Evolutionary conservation across 2,329 filamentous ascomycete species (phyloP).

Genomic region (Fusarium sp.): DNA sequence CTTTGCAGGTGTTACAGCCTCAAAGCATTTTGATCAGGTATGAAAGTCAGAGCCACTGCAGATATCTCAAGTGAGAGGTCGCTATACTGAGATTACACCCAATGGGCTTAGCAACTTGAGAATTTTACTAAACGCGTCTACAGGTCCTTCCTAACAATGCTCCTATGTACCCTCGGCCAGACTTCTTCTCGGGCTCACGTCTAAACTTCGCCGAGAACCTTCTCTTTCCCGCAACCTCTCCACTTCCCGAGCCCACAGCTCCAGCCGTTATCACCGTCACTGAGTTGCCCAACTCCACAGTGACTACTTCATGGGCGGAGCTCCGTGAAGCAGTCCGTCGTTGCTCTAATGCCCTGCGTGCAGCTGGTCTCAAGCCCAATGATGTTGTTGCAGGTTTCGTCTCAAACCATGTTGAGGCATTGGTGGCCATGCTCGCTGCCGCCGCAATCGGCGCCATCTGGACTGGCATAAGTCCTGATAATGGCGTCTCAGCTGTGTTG

Average conservation of each 20-base stretch:
- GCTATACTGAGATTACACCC: neutral
- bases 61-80: constrained; percentile 21
- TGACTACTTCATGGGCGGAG: constrained; percentile 76
- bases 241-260: constrained; percentile 62
- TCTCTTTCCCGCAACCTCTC: constrained; percentile 73
- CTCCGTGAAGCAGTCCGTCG: constrained; percentile 80
- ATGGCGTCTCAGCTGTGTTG: constrained; percentile 88
- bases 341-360: constrained; percentile 77
- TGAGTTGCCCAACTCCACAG: constrained; percentile 72
- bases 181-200: constrained; percentile 82
- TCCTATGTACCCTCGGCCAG: constrained; percentile 85
- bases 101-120: neutral
- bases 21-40: constrained; percentile 70
- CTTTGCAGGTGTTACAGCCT: constrained; percentile 80
- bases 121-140: constrained; percentile 12
- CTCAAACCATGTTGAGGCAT: constrained; percentile 87
- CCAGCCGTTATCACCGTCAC: constrained; percentile 84
- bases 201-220: constrained; percentile 97
- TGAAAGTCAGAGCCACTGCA: constrained; percentile 30
- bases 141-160: constrained; percentile 76
- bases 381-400: constrained; percentile 79
- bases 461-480: constrained; percentile 94
- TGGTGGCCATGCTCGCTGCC: constrained; percentile 88
- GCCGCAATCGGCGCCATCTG: constrained; percentile 88
- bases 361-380: constrained; percentile 67